phyloP scores from a whole-genome alignment of 202 grass and related monocot species.

The Zizania palustris region DNA sequence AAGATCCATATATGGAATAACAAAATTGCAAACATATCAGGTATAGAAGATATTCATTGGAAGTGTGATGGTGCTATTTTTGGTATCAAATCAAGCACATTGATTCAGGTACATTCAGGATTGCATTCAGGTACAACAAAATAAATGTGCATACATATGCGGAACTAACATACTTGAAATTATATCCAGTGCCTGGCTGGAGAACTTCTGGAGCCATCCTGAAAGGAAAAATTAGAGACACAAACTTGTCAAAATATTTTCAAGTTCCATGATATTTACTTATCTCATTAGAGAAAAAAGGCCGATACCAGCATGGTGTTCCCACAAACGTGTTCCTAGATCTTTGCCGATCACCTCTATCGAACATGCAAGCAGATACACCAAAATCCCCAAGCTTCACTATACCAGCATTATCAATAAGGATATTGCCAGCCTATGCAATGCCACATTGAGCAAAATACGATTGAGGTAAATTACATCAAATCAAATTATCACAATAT shows the following conservation, averaged over 20 bases:
- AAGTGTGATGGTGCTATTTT: slow-evolving; percentile 9
- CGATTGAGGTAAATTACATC: slow-evolving; percentile 7
- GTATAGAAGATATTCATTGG: slow-evolving; percentile 2
- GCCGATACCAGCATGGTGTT: slow-evolving; percentile 92
- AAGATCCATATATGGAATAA: neutral
- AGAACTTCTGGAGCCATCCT: slow-evolving; percentile 99
- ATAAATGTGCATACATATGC: slow-evolving; percentile 18
- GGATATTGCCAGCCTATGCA: slow-evolving; percentile 92
- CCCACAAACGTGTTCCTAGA: slow-evolving; percentile 97
- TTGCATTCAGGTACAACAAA: neutral
- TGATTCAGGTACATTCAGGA: neutral
- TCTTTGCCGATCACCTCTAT: slow-evolving; percentile 96
- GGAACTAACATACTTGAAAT: slow-evolving; percentile 89
- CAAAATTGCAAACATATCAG: slow-evolving; percentile 6
- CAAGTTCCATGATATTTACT: slow-evolving; percentile 9
- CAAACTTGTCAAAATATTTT: slow-evolving; percentile 29
- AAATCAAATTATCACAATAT: slow-evolving; percentile 24
- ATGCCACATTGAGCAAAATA: slow-evolving; percentile 38
- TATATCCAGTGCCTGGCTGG: slow-evolving; percentile 92
- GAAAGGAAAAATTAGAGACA: slow-evolving; percentile 42
- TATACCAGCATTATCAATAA: slow-evolving; percentile 77
- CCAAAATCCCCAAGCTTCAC: slow-evolving; percentile 99
- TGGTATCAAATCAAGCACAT: neutral
- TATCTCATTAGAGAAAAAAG: neutral
- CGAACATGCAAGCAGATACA: slow-evolving; percentile 98